Conservation (phyloP, 257 asterid genomes). For the Ophiorrhiza pumila region DNA sequence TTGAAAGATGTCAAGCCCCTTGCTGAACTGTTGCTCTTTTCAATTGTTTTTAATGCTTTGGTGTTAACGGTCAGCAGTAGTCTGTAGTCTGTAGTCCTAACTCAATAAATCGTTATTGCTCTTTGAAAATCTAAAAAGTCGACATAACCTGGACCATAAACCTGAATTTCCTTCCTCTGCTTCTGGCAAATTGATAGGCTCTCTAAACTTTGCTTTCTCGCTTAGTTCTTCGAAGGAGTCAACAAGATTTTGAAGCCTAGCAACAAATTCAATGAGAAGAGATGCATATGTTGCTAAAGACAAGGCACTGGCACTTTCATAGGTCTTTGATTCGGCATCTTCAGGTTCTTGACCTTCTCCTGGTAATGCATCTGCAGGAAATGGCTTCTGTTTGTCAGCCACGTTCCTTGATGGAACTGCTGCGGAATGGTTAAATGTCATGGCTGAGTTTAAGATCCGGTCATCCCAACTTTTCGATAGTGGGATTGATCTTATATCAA, state of each 20-base stretch:
- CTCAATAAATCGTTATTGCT: conserved; percentile 15
- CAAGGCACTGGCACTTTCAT: conserved; percentile 69
- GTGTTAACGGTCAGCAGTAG: neutral
- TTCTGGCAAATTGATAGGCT: conserved; percentile 32
- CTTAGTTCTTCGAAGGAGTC: conserved; percentile 63
- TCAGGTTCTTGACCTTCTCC: conserved; percentile 27
- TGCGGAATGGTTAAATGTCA: conserved; percentile 8
- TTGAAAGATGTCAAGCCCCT: neutral
- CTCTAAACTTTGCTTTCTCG: conserved; percentile 55
- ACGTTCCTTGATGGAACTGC: conserved; percentile 11
- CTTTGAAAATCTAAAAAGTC: conserved; percentile 21
- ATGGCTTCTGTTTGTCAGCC: conserved; percentile 20
- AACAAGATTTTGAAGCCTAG: conserved; percentile 77
- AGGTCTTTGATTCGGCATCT: conserved; percentile 51
- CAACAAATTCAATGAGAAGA: conserved; percentile 66
- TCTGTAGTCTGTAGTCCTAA: too few species aligned
- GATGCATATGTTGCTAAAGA: conserved; percentile 78
- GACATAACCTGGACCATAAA: conserved; percentile 40
- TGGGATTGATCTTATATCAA: conserved; percentile 31
- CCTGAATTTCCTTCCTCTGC: conserved; percentile 21
- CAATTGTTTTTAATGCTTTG: neutral
- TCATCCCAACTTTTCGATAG: conserved; percentile 47
- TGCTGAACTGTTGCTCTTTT: neutral
- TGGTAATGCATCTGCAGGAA: conserved; percentile 32
- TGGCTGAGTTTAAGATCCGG: neutral